phyloP scores from a whole-genome alignment of 148 eudicot species.

The Selenicereus undatus region DNA sequence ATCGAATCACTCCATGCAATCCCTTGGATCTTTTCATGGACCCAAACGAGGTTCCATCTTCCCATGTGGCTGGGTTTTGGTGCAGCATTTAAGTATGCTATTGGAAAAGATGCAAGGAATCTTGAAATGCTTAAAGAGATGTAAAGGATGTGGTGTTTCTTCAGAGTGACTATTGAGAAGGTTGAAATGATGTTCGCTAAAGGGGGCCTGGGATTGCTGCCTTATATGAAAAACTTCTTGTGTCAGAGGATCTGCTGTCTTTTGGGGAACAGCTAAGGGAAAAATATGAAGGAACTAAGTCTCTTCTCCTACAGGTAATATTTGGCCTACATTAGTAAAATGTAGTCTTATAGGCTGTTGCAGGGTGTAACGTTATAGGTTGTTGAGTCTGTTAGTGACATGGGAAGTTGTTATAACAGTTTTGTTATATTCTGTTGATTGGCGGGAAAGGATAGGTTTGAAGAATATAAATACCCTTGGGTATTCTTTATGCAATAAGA shows the following conservation, averaged over 20 bases:
- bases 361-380: no score
- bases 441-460: no score
- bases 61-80: constrained; percentile 93
- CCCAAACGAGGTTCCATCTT: constrained; percentile 83
- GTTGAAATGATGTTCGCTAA: constrained; percentile 85
- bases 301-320: constrained; percentile 67
- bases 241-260: constrained; percentile 51
- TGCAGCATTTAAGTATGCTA: constrained; percentile 55
- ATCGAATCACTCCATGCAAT: constrained; percentile 87
- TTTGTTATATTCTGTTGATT: no score
- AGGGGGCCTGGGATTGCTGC: constrained; percentile 83
- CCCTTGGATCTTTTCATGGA: constrained; percentile 96
- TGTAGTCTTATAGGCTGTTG: not conserved
- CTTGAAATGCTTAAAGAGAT: constrained; percentile 65
- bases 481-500: no score
- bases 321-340: no score
- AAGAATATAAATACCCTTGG: no score
- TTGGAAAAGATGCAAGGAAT: constrained; percentile 54
- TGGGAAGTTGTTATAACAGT: no score
- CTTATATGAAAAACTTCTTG: constrained; percentile 77
- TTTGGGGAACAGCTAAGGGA: constrained; percentile 68
- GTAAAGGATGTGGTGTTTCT: constrained; percentile 89
- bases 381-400: no score
- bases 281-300: constrained; percentile 56
- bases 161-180: constrained; percentile 77